Percentiles rank a stretch among this genome's conserved stretches.
These are phyloP conservation scores for Candida piceae DNA, from an alignment of 805 yeast genomes.

Conservation along the genomic window DNA sequence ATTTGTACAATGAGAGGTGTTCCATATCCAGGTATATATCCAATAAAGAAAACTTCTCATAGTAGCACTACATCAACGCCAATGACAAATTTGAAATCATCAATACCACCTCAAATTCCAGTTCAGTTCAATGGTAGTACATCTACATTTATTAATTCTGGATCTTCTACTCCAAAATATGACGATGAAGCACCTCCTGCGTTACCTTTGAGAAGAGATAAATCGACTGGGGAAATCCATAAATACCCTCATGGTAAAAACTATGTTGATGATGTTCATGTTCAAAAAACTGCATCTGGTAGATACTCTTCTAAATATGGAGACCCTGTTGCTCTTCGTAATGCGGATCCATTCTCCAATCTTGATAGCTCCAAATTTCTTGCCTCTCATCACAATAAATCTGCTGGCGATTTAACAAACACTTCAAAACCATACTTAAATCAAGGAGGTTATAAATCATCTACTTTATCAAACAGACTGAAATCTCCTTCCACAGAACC, in stretches of 20 bases:
- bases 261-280: slow-evolving; percentile 5
- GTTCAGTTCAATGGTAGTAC: not conserved
- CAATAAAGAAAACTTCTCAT: slow-evolving; percentile 9
- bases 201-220: slow-evolving; percentile 16
- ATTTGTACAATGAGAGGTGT: slow-evolving; percentile 54
- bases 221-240: slow-evolving; percentile 10
- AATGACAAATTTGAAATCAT: not conserved
- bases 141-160: slow-evolving; percentile 1
- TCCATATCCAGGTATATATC: slow-evolving; percentile 32
- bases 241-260: not conserved
- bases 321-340: slow-evolving; percentile 1
- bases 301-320: slow-evolving; percentile 2
- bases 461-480: not conserved
- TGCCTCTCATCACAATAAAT: slow-evolving; percentile 13
- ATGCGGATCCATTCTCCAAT: slow-evolving; percentile 37
- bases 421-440: not conserved
- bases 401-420: slow-evolving; percentile 2
- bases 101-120: not conserved
- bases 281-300: slow-evolving; percentile 17
- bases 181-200: slow-evolving; percentile 5
- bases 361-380: slow-evolving; percentile 36
- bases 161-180: slow-evolving; percentile 10
- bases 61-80: slow-evolving; percentile 1
- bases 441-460: not conserved
- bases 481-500: not conserved